Conservation (phyloP, 148 eudicot genomes). For the Salicornia ramosissima region DNA sequence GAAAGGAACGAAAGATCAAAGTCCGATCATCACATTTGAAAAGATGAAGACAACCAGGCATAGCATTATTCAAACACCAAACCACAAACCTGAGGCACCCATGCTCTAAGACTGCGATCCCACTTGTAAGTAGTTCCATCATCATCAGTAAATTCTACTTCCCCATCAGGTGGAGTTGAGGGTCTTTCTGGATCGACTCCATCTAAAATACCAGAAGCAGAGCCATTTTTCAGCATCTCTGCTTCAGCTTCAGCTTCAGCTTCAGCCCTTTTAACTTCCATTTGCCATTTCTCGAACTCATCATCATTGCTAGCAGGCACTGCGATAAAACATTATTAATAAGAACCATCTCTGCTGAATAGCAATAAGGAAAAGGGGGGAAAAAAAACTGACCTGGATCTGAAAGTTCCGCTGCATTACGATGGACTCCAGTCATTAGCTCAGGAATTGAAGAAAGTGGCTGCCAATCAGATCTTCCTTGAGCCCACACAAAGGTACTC, state of each 20-base stretch:
- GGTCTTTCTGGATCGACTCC: conserved; percentile 58
- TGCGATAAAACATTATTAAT: conserved; percentile 28
- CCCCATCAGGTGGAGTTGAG: conserved; percentile 88
- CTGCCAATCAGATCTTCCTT: conserved; percentile 90
- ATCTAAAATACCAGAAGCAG: conserved; percentile 16
- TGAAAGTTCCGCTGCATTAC: conserved; percentile 33
- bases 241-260: conserved; percentile 45
- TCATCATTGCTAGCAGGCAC: conserved; percentile 52
- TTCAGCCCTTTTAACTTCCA: conserved; percentile 76
- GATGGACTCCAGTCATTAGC: conserved; percentile 39
- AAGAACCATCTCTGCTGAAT: conserved; percentile 16
- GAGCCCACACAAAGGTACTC: conserved; percentile 80
- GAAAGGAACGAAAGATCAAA: neutral
- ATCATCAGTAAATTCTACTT: conserved; percentile 89
- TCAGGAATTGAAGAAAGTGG: conserved; percentile 72
- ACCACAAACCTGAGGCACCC: conserved; percentile 89
- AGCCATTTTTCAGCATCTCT: conserved; percentile 31
- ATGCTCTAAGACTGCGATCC: conserved; percentile 72
- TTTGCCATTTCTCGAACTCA: conserved; percentile 80
- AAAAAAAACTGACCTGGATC: conserved; percentile 25
- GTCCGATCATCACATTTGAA: neutral
- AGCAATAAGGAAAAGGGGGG: conserved; percentile 10
- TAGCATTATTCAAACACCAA: neutral
- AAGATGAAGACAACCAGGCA: neutral
- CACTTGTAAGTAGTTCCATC: conserved; percentile 94